Conservation (phyloP, 2,329 filamentous ascomycete species). For the Trichoderma arundinaceum region DNA sequence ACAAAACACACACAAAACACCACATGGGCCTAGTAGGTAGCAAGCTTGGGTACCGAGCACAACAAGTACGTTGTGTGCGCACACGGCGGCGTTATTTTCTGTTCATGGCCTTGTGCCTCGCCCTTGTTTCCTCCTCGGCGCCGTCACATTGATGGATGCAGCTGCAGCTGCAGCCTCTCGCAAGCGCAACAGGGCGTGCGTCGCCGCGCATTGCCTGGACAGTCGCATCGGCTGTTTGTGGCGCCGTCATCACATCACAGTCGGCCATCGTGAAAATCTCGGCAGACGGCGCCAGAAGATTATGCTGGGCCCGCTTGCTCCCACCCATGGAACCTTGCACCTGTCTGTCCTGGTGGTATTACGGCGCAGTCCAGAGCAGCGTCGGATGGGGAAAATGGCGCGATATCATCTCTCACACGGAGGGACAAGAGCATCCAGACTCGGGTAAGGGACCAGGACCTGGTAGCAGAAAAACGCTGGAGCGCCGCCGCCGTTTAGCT, state of each 20-base stretch:
- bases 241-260: constrained; percentile 16
- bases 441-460: not conserved
- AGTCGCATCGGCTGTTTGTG: constrained; percentile 14
- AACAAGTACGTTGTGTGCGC: too few species aligned
- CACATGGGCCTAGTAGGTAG: too few species aligned
- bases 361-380: not conserved
- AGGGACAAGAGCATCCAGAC: constrained; percentile 6
- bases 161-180: too few species aligned
- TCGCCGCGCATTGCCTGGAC: too few species aligned
- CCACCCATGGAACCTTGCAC: not conserved
- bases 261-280: constrained; percentile 7
- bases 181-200: too few species aligned
- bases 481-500: constrained; percentile 17
- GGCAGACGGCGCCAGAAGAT: constrained; percentile 11
- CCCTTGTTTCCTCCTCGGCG: too few species aligned
- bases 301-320: constrained; percentile 8
- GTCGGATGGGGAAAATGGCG: constrained; percentile 22
- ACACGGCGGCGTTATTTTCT: too few species aligned
- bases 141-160: too few species aligned
- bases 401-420: constrained; percentile 10
- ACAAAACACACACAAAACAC: too few species aligned
- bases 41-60: too few species aligned
- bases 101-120: too few species aligned
- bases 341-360: too few species aligned
- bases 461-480: not conserved